Conservation (phyloP, 495 filamentous ascomycete species). For the Penicillium manginii region DNA sequence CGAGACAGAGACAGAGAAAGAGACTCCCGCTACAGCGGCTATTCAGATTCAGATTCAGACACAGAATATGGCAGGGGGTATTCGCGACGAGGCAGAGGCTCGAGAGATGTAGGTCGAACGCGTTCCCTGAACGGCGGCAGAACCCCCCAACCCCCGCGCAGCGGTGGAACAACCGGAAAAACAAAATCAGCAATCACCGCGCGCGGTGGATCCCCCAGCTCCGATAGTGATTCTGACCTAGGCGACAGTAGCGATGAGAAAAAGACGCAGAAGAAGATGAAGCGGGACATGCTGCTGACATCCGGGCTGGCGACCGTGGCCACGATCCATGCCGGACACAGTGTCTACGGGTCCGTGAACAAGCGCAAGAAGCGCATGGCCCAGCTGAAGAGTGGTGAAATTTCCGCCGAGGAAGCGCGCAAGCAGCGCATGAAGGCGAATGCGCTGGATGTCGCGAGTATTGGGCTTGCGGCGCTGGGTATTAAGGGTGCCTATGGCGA, state of each 20-base stretch:
- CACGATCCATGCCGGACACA: constrained; percentile 86
- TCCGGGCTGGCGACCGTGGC: constrained; percentile 84
- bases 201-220: constrained; percentile 9
- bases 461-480: constrained; percentile 84
- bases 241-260: constrained; percentile 80
- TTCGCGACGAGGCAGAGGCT: constrained; percentile 47
- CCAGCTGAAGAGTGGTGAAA: constrained; percentile 71
- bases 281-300: constrained; percentile 81
- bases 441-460: constrained; percentile 72
- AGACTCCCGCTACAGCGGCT: constrained; percentile 25
- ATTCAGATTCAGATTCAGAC: constrained; percentile 55
- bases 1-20: constrained; percentile 16
- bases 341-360: constrained; percentile 75
- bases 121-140: constrained; percentile 26
- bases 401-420: constrained; percentile 72
- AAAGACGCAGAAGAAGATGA: constrained; percentile 73
- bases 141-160: constrained; percentile 20
- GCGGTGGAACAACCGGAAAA: constrained; percentile 14
- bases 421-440: constrained; percentile 78
- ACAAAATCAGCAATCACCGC: background rate
- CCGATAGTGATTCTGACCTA: constrained; percentile 62
- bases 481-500: constrained; percentile 82
- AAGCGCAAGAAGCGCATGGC: constrained; percentile 71
- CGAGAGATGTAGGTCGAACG: constrained; percentile 56
- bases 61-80: constrained; percentile 55